Evolutionary conservation across 768 basidiomycete genomes (phyloP), one percentile per base, ranked within the genome.

Genomic region (Tubosaeta sp.): DNA sequence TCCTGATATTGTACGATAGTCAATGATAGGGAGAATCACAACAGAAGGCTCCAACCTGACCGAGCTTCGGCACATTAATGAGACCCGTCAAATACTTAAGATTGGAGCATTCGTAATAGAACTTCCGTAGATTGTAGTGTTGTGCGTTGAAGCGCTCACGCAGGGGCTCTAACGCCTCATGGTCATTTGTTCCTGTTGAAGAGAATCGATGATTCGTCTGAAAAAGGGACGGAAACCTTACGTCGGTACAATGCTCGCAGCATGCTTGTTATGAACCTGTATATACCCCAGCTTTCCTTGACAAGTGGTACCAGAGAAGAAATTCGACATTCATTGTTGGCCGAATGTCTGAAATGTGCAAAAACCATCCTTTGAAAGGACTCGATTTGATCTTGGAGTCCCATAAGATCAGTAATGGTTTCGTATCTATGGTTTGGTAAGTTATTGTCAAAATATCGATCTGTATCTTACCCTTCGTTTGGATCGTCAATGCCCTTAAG

Each of bases 91-190:
- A 73, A 71, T 97, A 99, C 69, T 97, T 97, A 59, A 99, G 81
- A 72, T 98, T 98, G 10, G 94, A 97, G 67, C 97, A 99, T 67
- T 99, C 97, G 67, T 98, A 98, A 75, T 98, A 98, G 74, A 97
- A 99, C 68, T 95, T 93, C 56, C 97, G 86, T 10, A 99, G 79
- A 57, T 83, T 87, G 64, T 94, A 85, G 64, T 99, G 97, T 64
- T 98, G 97, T 22, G 90, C 80, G 53, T 82, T 85, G 72, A 87
- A 99, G 31, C 97, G 84, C 65, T 89, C 81, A 42, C 86, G 81
- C 17, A 99, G 75, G 2, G 94, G 95, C 63, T 94, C 91, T 56
- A 99, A 72, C 3, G 86, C 94, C 41, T 98, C 97, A 35, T 78
- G 74, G 54, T 91, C 89, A 61, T 90, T 91, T 26, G 94, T 95